Evolutionary conservation across 1,284 basidiomycete species (phyloP).

Genomic region (Pascua guehoae): DNA sequence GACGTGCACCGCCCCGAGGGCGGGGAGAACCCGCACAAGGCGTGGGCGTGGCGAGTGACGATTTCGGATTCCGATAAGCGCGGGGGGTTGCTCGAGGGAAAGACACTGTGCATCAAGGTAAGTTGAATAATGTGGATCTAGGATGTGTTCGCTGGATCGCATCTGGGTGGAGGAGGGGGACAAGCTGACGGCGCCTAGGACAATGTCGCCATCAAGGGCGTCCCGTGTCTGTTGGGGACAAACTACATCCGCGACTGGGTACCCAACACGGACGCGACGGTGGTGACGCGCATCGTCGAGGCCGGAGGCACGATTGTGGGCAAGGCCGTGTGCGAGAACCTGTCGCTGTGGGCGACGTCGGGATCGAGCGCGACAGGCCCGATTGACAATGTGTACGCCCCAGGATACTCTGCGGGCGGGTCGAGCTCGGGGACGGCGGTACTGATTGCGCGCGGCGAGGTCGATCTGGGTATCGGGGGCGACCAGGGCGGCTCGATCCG

Average conservation of each 20-base stretch:
- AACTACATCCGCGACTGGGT: conserved; percentile 29
- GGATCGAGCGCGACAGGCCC: conserved; percentile 27
- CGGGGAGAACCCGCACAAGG: conserved; percentile 28
- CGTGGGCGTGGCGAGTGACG: conserved; percentile 30
- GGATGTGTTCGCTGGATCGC: too few species aligned
- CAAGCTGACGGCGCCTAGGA: conserved; percentile 16
- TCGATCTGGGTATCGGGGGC: conserved; percentile 55
- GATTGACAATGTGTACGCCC: conserved; percentile 53
- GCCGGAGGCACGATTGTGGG: conserved; percentile 51
- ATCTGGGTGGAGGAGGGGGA: too few species aligned
- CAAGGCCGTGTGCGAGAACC: conserved; percentile 50
- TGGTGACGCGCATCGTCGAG: conserved; percentile 53
- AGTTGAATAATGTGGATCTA: neutral
- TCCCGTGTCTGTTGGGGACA: conserved; percentile 33
- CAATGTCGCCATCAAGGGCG: conserved; percentile 30
- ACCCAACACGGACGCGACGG: conserved; percentile 50
- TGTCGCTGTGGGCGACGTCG: conserved; percentile 25
- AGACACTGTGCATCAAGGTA: conserved; percentile 35
- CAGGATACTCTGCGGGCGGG: conserved; percentile 53
- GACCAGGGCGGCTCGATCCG: conserved; percentile 55
- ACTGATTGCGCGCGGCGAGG: conserved; percentile 50
- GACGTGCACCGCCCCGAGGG: conserved; percentile 17
- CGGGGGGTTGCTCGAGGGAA: conserved; percentile 22
- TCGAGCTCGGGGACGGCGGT: conserved; percentile 54
- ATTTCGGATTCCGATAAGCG: conserved; percentile 4